Base-by-base conservation (phyloP, 768 basidiomycete species). In the Cyclocybe cylindracea region DNA sequence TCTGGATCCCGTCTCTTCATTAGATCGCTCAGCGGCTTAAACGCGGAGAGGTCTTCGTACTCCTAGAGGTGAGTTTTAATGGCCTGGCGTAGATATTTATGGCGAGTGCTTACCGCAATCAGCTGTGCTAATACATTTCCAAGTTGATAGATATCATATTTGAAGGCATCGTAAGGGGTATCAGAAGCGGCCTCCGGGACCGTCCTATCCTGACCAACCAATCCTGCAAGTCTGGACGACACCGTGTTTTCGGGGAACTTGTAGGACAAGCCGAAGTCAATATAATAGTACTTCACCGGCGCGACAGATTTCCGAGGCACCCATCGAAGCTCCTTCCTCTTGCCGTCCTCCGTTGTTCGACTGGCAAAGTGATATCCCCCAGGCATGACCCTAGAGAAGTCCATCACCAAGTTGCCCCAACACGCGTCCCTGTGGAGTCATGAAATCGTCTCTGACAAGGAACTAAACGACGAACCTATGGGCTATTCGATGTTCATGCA, bases 141-240 rank as follows among this genome's bases (percentile, higher is more conserved):
- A 3, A 70, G 36, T 38, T 65, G 62, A 39, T 61, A 69, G 1
- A 69, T 44, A 47, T 69, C 68, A 7, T 65, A 48, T 11, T 60
- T 61, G 51, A 67, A 71, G 1, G 67, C 62, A 44, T 69, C 56
- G 41, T 65, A 68, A 1, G 61, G 64, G 3, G 55, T 42, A 11
- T 41, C 41, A 5, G 40, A 39, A 7, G 56, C 55, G 16, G 64
- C 52, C 48, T 71, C 68, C 1, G 68, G 68, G 10, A 66, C 64
- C 14, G 50, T 54, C 2, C 47, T 39, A 34, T 61, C 59, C 44
- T 66, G 65, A 4, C 65, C 61, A 43, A 45, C 11, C 6, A 49
- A 9, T 9, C 60, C 55, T 16, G 16, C 16, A 16, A 16, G 16
- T 16, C 16, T 16, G 1, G 16, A 16, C 16, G 16, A 16, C 2